Conservation (phyloP, 2,329 filamentous ascomycete genomes). For the Cladophialophora yegresii region DNA sequence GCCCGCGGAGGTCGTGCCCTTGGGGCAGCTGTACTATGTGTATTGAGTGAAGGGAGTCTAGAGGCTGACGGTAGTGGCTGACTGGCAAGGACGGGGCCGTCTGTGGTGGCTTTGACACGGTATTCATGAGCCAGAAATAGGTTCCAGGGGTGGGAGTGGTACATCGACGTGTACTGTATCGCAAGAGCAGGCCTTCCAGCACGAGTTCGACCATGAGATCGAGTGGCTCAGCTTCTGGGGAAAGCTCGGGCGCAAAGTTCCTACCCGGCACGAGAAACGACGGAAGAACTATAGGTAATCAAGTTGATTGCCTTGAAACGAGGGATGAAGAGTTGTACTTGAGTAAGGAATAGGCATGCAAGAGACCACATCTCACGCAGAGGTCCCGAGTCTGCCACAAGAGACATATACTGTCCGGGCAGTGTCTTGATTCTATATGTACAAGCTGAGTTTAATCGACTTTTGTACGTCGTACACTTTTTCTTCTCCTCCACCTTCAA, state of each 20-base stretch:
- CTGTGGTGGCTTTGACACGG: no score
- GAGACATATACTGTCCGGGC: background rate
- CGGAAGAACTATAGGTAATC: background rate
- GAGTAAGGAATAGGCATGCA: background rate
- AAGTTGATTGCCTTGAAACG: background rate
- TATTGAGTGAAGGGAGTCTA: conserved; percentile 54
- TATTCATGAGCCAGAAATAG: no score
- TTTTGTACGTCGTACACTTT: no score
- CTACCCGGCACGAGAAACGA: background rate
- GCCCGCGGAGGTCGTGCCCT: conserved; percentile 68
- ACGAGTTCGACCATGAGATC: no score
- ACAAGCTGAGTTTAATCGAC: background rate
- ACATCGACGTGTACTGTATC: no score
- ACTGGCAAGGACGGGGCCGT: background rate
- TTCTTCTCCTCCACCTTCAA: no score
- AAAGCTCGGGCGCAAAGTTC: no score
- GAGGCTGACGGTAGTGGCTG: background rate
- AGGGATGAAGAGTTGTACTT: background rate
- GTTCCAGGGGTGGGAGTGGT: no score
- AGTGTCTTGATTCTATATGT: conserved; percentile 1
- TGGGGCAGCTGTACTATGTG: conserved; percentile 76
- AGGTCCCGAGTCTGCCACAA: background rate
- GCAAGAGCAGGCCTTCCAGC: no score
- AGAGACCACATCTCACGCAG: background rate
- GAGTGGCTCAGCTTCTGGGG: no score